These are phyloP conservation scores for Trametes coccinea DNA, from an alignment of 768 basidiomycete genomes.

Conservation along the genomic window DNA sequence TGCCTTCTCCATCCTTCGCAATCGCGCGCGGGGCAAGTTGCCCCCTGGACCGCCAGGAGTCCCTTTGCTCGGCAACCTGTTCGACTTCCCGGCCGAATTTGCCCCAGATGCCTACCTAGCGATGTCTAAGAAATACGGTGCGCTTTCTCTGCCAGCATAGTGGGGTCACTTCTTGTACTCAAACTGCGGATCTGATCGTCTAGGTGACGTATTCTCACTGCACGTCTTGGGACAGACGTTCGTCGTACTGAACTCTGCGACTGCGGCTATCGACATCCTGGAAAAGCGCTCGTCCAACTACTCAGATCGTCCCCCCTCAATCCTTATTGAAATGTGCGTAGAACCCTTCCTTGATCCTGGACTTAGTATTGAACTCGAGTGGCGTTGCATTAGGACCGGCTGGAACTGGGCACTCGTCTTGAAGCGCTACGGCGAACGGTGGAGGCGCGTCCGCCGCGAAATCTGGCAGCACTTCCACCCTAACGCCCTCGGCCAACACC, in stretches of 20 bases:
- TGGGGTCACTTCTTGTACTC: neutral
- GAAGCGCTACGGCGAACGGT: neutral
- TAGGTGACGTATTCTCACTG: conserved; percentile 16
- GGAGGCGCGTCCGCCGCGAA: neutral
- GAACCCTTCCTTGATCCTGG: neutral
- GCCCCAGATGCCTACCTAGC: neutral
- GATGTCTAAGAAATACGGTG: neutral
- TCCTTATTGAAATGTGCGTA: neutral
- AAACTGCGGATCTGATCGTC: no score
- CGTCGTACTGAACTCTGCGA: neutral
- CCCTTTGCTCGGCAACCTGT: neutral
- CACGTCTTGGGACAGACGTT: conserved; percentile 7
- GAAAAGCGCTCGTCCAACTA: neutral
- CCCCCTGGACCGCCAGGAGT: neutral
- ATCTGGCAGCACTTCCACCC: neutral
- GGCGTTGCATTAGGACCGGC: neutral
- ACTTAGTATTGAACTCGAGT: neutral
- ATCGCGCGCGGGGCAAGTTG: neutral
- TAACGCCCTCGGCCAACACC: neutral
- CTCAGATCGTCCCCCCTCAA: neutral
- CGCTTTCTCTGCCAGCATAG: neutral
- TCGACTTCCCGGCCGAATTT: neutral
- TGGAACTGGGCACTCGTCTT: neutral
- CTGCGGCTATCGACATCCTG: neutral
- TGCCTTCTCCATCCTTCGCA: neutral